phyloP scores from a whole-genome alignment of 2,329 filamentous ascomycete species.

The Alternaria consortialis region DNA sequence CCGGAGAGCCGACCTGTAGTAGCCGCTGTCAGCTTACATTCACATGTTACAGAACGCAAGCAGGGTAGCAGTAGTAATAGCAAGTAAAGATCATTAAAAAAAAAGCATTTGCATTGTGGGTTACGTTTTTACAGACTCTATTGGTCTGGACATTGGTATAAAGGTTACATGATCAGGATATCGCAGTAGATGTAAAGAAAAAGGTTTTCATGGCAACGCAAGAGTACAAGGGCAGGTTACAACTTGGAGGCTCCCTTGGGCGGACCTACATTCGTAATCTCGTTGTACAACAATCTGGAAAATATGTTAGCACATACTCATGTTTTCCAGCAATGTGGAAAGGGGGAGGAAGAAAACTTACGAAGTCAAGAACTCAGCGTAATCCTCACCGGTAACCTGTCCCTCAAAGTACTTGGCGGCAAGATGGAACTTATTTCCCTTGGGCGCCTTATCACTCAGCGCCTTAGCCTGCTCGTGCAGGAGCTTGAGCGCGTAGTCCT shows the following conservation, averaged over 20 bases:
- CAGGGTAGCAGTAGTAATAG: background rate
- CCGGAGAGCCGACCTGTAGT: conserved; percentile 20
- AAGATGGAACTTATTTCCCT: conserved; percentile 90
- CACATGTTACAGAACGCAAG: conserved; percentile 14
- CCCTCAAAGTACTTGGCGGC: conserved; percentile 91
- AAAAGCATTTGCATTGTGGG: conserved; percentile 10
- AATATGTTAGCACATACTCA: background rate
- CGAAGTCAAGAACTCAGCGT: conserved; percentile 93
- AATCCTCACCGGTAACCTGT: conserved; percentile 96
- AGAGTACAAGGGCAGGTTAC: conserved; percentile 27
- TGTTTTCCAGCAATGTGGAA: background rate
- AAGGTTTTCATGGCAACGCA: background rate
- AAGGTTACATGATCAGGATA: background rate
- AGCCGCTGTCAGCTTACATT: conserved; percentile 20
- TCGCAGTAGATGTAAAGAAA: background rate
- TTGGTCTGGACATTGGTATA: conserved; percentile 20
- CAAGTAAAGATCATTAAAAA: background rate
- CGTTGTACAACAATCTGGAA: conserved; percentile 81
- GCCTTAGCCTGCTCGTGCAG: conserved; percentile 85
- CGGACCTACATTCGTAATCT: conserved; percentile 78
- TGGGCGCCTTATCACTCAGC: conserved; percentile 75
- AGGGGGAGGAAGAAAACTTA: conserved; percentile 57
- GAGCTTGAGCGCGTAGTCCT: conserved; percentile 85
- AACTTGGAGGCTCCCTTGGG: conserved; percentile 64
- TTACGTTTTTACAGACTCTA: conserved; percentile 4